These are phyloP conservation scores for Ascochyta fabae DNA, from an alignment of 2,329 filamentous ascomycete species.

Conservation along the genomic window DNA sequence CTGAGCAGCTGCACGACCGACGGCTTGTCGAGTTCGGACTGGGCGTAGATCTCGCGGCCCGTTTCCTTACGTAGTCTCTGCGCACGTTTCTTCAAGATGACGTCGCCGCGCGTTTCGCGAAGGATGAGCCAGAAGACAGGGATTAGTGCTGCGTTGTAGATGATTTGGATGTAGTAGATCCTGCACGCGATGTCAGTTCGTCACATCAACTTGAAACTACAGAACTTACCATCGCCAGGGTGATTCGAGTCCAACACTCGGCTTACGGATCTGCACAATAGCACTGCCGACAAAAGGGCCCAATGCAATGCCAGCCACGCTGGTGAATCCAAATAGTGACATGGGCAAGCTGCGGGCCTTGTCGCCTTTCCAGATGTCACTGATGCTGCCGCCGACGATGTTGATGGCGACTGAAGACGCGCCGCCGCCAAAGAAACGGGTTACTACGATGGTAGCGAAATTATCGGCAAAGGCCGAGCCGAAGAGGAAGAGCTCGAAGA, in stretches of 20 bases:
- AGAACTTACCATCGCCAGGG: constrained; percentile 50
- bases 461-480: constrained; percentile 54
- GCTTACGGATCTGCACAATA: constrained; percentile 48
- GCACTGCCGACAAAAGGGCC: constrained; percentile 53
- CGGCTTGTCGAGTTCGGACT: constrained; percentile 34
- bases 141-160: constrained; percentile 52
- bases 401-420: constrained; percentile 54
- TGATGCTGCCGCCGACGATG: constrained; percentile 42
- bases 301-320: constrained; percentile 53
- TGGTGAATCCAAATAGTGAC: constrained; percentile 54
- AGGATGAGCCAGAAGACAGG: constrained; percentile 53
- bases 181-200: constrained; percentile 24
- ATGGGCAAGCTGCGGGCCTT: constrained; percentile 53
- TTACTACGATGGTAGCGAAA: constrained; percentile 53
- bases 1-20: constrained; percentile 36
- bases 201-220: neutral
- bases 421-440: constrained; percentile 54
- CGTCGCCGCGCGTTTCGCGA: constrained; percentile 51
- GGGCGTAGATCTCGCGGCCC: constrained; percentile 37
- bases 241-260: constrained; percentile 23
- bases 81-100: constrained; percentile 51
- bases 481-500: constrained; percentile 52
- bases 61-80: constrained; percentile 49
- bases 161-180: constrained; percentile 56
- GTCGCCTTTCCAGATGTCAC: constrained; percentile 48